These are phyloP conservation scores for Xylaria sp. DNA, from an alignment of 2,329 filamentous ascomycete species.

Conservation along the genomic window DNA sequence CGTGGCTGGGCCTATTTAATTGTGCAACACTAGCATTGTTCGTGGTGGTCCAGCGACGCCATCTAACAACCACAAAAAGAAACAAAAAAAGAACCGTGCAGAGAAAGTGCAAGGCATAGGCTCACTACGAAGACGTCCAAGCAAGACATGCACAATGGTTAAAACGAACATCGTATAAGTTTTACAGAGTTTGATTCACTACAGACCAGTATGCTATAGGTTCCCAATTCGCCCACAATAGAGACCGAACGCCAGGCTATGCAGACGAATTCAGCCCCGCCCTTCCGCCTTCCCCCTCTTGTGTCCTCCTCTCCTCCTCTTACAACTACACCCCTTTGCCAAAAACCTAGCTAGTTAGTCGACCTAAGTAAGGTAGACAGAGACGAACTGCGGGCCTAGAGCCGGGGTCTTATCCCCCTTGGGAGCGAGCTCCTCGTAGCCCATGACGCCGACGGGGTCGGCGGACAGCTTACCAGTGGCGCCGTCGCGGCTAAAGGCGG, in stretches of 20 bases:
- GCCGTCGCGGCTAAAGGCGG: constrained; percentile 52
- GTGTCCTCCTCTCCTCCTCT: not conserved
- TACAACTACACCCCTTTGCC: not conserved
- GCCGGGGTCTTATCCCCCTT: constrained; percentile 31
- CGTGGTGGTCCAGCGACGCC: not conserved
- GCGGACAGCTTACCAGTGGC: constrained; percentile 40
- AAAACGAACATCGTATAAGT: not conserved
- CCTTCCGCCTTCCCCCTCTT: too few relatives aligned
- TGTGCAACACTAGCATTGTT: too few relatives aligned
- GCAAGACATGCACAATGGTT: not conserved
- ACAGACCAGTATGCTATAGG: not conserved
- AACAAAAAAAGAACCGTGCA: too few relatives aligned
- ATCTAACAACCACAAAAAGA: too few relatives aligned
- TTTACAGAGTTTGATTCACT: not conserved
- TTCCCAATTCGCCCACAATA: not conserved
- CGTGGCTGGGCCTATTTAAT: too few relatives aligned
- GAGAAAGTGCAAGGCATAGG: too few relatives aligned
- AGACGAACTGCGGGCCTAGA: constrained; percentile 48
- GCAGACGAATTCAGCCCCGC: not conserved
- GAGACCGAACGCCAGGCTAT: not conserved
- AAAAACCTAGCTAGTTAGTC: not conserved
- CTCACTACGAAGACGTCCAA: too few relatives aligned
- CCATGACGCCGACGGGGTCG: constrained; percentile 40
- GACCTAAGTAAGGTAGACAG: constrained; percentile 28
- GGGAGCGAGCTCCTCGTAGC: constrained; percentile 35